phyloP scores from a whole-genome alignment of 208 protist genomes.

The Wallacemonas sp. region DNA sequence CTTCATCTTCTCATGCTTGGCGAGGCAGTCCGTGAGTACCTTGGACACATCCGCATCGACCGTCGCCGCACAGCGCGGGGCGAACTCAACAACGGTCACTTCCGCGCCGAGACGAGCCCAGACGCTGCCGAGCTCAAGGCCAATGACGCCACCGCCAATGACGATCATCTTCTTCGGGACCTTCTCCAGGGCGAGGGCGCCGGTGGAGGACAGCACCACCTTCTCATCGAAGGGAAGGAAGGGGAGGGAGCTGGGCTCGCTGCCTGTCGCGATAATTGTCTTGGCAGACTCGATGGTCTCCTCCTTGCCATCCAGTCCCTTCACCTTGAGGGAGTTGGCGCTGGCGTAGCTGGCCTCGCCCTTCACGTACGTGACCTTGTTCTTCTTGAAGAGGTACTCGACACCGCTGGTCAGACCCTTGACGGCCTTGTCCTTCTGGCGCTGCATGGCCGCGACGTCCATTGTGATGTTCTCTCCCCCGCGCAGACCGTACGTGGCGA shows the following conservation, averaged over 20 bases:
- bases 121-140: constrained; percentile 98
- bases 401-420: constrained; percentile 96
- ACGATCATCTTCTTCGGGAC: constrained; percentile 98
- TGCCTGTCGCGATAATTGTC: constrained; percentile 99
- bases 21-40: constrained; percentile 73
- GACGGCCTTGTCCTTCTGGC: constrained; percentile 95
- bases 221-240: constrained; percentile 97
- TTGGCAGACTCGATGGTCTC: constrained; percentile 94
- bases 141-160: constrained; percentile 99
- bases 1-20: constrained; percentile 90
- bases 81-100: constrained; percentile 99
- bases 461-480: constrained; percentile 88
- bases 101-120: constrained; percentile 97
- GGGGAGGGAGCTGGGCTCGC: constrained; percentile 93
- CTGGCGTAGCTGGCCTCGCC: constrained; percentile 89
- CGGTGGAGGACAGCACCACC: constrained; percentile 97
- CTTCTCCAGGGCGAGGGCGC: constrained; percentile 92
- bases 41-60: constrained; percentile 83
- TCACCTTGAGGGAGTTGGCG: constrained; percentile 74
- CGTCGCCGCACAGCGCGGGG: constrained; percentile 87
- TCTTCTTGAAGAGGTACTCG: constrained; percentile 99
- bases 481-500: constrained; percentile 90
- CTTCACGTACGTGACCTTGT: constrained; percentile 97
- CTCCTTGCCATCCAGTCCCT: constrained; percentile 87
- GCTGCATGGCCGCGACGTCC: constrained; percentile 95